Conservation (phyloP, 2,329 filamentous ascomycete genomes). For the Stromatinia cepivora region DNA sequence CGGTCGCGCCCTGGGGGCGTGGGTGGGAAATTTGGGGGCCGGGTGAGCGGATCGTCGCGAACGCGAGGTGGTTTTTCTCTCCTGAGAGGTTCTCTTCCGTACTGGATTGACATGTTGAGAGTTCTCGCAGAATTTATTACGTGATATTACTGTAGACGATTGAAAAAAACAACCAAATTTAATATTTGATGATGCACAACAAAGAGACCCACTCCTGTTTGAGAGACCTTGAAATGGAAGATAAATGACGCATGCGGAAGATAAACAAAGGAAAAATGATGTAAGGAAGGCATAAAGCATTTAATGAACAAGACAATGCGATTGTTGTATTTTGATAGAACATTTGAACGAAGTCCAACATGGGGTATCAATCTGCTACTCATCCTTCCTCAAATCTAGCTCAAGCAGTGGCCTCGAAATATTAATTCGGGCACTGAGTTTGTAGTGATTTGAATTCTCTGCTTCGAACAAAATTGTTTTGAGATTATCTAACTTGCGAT, state of each 20-base stretch:
- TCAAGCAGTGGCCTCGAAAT: neutral
- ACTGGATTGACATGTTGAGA: neutral
- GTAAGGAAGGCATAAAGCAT: neutral
- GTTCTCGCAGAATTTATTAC: no score
- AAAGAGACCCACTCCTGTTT: neutral
- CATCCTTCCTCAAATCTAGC: neutral
- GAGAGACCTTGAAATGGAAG: neutral
- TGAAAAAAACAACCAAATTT: neutral
- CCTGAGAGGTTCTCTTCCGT: no score
- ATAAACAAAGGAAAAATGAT: neutral
- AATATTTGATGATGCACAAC: neutral
- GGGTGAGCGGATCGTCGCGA: neutral
- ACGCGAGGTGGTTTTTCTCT: neutral
- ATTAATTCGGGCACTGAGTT: no score
- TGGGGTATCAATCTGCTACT: neutral
- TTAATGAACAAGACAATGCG: neutral
- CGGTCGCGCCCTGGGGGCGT: neutral
- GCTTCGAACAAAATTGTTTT: no score
- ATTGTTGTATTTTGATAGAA: neutral
- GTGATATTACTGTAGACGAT: neutral
- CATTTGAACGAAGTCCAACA: no score
- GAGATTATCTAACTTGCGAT: no score
- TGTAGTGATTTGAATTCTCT: no score
- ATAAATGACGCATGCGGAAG: neutral
- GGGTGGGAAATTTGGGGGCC: neutral